phyloP scores from a whole-genome alignment of 2,329 filamentous ascomycete genomes.

The Plenodomus biglobosus region DNA sequence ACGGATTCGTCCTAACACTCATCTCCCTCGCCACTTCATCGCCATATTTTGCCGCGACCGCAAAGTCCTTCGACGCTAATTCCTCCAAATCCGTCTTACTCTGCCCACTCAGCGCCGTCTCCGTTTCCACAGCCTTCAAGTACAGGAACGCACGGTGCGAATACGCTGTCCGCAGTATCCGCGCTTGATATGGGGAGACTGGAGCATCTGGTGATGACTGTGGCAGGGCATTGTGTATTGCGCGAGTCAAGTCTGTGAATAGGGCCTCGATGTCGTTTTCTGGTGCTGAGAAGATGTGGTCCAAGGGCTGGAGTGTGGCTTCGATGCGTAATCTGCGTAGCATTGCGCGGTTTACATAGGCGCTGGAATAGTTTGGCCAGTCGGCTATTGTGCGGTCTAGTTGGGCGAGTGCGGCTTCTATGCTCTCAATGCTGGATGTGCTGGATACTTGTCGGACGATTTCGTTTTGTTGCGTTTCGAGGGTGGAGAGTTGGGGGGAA shows the following conservation, averaged over 20 bases:
- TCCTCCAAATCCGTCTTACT: slow-evolving; percentile 53
- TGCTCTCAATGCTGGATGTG: slow-evolving; percentile 9
- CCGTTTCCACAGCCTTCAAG: slow-evolving; percentile 43
- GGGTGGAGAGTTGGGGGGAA: slow-evolving; percentile 35
- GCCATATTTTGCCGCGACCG: slow-evolving; percentile 57
- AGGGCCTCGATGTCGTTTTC: slow-evolving; percentile 16
- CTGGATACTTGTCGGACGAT: slow-evolving; percentile 42
- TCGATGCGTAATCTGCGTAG: slow-evolving; percentile 60
- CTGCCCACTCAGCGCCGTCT: slow-evolving; percentile 38
- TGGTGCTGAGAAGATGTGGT: slow-evolving; percentile 19
- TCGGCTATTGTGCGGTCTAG: slow-evolving; percentile 60
- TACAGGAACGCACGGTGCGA: slow-evolving; percentile 65
- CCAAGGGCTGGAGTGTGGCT: slow-evolving; percentile 6
- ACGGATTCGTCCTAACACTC: slow-evolving; percentile 63
- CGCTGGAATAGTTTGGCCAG: slow-evolving; percentile 69
- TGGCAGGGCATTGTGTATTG: slow-evolving; percentile 58
- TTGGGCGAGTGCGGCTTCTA: slow-evolving; percentile 29
- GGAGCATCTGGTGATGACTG: slow-evolving; percentile 45
- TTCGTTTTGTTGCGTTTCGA: slow-evolving; percentile 50
- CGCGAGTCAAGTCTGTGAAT: slow-evolving; percentile 45
- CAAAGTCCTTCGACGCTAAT: slow-evolving; percentile 58
- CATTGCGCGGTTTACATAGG: slow-evolving; percentile 74
- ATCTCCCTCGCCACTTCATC: slow-evolving; percentile 60
- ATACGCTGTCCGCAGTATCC: slow-evolving; percentile 68
- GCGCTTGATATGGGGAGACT: slow-evolving; percentile 65